Base-by-base conservation (phyloP, 73 alveolate species). In the Diophrys appendiculata region DNA sequence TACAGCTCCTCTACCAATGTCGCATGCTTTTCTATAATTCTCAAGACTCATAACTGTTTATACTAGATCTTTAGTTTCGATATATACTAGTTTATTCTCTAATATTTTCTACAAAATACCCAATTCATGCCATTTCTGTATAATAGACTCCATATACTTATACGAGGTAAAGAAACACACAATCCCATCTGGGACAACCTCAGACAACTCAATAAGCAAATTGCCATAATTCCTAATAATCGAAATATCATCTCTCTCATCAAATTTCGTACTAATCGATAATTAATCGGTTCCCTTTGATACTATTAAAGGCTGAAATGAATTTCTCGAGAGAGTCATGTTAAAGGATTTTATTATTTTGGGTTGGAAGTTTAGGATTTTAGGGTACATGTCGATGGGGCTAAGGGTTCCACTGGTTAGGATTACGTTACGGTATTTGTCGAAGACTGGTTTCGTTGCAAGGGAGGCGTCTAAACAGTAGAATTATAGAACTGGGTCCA, bases 1-100 rank as follows among this genome's bases (percentile, higher is more conserved):
- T 3, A 93, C 94, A 11, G 97, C 98, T n/a, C 98, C 98, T 69
- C 98, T 84, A 11, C 98, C 98, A 29, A 85, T 72, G 73, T 91
- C 97, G 54, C 98, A 94, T 5, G 95, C 93, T 56, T 81, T 56
- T 73, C 94, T 86, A 74, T 73, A 87, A 71, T 88, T 89, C 67
- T 86, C 91, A n/a, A 90, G 78, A 14, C 96, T 91, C 56, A 81
- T 33, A 22, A 90, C 86, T 54, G 96, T 94, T 72, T 94, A 88
- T 29, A 71, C 81, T 29, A 87, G 77, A 73, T 91, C 98, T 54
- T 83, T 84, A 0, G 95, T 86, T 73, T 94, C 98, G 31, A 94
- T 84, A 77, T 84, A 91, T 22, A 94, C 76, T 8, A 91, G 83
- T 76, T 94, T 94, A 56, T 94, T 88, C 67, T 91, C 95, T 34